Evolutionary conservation across 2,329 filamentous ascomycete species (phyloP).

Genomic region (Grosmannia clavigera): DNA sequence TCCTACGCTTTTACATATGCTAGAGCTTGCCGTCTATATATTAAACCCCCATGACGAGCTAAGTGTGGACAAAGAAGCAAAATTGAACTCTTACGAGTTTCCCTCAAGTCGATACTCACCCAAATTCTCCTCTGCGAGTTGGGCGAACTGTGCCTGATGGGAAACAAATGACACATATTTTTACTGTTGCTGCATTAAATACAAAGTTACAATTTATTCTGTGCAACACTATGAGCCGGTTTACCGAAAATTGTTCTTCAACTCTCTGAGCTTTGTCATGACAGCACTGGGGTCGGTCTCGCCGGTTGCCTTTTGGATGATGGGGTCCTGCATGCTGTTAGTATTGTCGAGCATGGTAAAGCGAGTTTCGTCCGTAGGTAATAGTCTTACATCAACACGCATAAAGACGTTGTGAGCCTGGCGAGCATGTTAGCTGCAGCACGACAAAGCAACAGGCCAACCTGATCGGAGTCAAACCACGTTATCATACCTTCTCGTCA

Average conservation of each 20-base stretch:
- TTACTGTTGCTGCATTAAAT: constrained; percentile 1
- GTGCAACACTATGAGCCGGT: constrained; percentile 14
- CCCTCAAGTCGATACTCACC: constrained; percentile 15
- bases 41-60: constrained; percentile 35
- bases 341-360: neutral
- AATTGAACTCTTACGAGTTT: constrained; percentile 22
- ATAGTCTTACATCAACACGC: constrained; percentile 53
- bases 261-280: constrained; percentile 73
- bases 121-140: constrained; percentile 3
- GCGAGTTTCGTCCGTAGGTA: no score
- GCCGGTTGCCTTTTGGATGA: constrained; percentile 72
- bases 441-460: neutral
- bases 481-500: constrained; percentile 68
- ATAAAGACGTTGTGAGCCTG: constrained; percentile 95
- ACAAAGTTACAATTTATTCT: neutral
- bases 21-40: constrained; percentile 51
- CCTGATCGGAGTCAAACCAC: neutral
- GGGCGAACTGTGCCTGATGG: constrained; percentile 15
- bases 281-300: constrained; percentile 70
- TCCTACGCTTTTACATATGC: constrained; percentile 44
- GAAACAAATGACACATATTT: constrained; percentile 19
- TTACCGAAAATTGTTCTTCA: constrained; percentile 73
- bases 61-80: constrained; percentile 63
- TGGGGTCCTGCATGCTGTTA: constrained; percentile 49
- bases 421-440: constrained; percentile 5